Conservation (phyloP, 768 basidiomycete species). For the Phylloporus sp. region DNA sequence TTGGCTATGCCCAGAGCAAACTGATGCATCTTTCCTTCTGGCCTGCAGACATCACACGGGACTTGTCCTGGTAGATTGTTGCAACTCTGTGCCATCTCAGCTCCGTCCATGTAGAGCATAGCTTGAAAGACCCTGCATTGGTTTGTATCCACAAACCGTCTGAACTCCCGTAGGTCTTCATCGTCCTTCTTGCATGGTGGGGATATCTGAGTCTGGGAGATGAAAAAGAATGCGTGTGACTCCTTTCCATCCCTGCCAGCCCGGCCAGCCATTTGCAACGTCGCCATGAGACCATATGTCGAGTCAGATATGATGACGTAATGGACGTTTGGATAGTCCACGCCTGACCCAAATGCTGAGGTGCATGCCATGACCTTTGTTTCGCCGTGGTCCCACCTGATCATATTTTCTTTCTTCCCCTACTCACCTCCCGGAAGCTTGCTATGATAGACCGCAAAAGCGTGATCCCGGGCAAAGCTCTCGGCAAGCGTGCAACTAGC, state of each 20-base stretch:
- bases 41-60: background rate
- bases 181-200: background rate
- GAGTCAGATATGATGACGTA: background rate
- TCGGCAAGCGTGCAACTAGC: background rate
- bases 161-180: background rate
- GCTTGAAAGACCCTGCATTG: background rate
- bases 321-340: background rate
- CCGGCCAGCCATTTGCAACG: background rate
- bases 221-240: background rate
- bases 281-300: background rate
- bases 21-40: background rate
- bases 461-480: background rate
- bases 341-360: background rate
- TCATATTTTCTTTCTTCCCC: background rate
- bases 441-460: background rate
- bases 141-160: background rate
- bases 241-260: constrained; percentile 1
- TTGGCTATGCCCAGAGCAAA: background rate
- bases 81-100: background rate
- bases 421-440: background rate
- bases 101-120: background rate
- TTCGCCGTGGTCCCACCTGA: background rate
- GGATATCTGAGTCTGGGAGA: background rate
- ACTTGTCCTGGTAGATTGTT: background rate
- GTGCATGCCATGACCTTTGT: constrained; percentile 1